phyloP scores from a whole-genome alignment of 441 rosid species.

The Sinapis alba region DNA sequence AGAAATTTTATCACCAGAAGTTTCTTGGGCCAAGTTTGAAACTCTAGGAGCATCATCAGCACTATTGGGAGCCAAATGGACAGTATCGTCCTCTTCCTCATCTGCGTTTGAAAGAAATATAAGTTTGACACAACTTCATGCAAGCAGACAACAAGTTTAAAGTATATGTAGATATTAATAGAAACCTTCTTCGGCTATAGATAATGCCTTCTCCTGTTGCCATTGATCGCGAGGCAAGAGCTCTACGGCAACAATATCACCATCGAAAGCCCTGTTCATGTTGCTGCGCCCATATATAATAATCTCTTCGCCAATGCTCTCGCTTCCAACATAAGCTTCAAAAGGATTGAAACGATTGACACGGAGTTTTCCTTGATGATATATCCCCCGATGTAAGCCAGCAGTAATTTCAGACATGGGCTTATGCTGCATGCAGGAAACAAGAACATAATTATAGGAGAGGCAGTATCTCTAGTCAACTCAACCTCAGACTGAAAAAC shows the following conservation, averaged over 20 bases:
- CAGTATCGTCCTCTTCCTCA: slow-evolving; percentile 81
- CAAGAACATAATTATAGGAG: slow-evolving; percentile 27
- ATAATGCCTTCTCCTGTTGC: slow-evolving; percentile 77
- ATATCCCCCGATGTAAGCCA: slow-evolving; percentile 90
- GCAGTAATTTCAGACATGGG: slow-evolving; percentile 98
- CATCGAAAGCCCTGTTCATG: slow-evolving; percentile 97
- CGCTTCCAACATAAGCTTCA: slow-evolving; percentile 99
- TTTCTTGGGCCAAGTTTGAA: slow-evolving; percentile 48
- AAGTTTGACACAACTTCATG: slow-evolving; percentile 10
- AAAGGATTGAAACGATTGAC: slow-evolving; percentile 94
- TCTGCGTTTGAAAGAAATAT: slow-evolving; percentile 47
- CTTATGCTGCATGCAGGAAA: slow-evolving; percentile 72
- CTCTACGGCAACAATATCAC: slow-evolving; percentile 96
- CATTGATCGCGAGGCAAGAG: slow-evolving; percentile 89
- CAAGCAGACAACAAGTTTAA: slow-evolving; percentile 1
- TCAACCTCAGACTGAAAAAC: no score
- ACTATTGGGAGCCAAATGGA: slow-evolving; percentile 85
- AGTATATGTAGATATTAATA: background rate
- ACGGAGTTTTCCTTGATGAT: slow-evolving; percentile 97
- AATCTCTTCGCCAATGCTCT: slow-evolving; percentile 98
- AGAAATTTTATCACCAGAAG: slow-evolving; percentile 47
- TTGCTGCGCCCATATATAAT: slow-evolving; percentile 84
- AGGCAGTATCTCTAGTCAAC: no score
- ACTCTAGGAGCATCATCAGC: slow-evolving; percentile 96
- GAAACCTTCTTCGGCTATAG: slow-evolving; percentile 86